Evolutionary conservation across 805 yeast species (phyloP).

Genomic region (Scheffersomyces stipitis): DNA sequence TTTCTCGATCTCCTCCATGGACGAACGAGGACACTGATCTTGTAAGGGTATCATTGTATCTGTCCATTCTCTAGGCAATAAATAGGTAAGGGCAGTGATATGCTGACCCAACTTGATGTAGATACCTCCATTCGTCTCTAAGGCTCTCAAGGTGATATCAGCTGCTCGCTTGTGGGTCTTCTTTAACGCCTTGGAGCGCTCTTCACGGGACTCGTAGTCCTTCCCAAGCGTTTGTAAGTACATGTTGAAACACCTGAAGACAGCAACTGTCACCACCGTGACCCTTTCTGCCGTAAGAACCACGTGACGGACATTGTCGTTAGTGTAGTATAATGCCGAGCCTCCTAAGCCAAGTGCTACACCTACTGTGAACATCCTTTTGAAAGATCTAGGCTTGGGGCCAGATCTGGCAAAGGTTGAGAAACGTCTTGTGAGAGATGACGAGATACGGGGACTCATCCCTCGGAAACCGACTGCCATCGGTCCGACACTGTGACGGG

Average conservation of each 20-base stretch:
- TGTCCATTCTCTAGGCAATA: conserved; percentile 94
- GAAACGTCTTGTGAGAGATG: no score
- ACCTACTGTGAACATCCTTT: conserved; percentile 19
- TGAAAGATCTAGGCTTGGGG: no score
- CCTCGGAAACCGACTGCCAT: no score
- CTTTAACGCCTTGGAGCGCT: conserved; percentile 52
- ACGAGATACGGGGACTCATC: no score
- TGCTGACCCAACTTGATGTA: conserved; percentile 96
- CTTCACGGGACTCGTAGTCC: conserved; percentile 41
- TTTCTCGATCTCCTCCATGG: conserved; percentile 62
- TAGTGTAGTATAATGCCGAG: conserved; percentile 32
- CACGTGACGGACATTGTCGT: conserved; percentile 36
- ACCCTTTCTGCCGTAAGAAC: conserved; percentile 48
- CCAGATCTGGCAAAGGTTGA: no score
- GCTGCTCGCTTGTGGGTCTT: conserved; percentile 79
- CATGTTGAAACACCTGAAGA: conserved; percentile 66
- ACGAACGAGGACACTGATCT: conserved; percentile 83
- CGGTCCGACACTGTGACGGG: no score
- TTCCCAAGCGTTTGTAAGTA: conserved; percentile 59
- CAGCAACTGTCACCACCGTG: conserved; percentile 66
- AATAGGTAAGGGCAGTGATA: conserved; percentile 84
- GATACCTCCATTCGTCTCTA: conserved; percentile 86
- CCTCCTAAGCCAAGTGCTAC: conserved; percentile 29
- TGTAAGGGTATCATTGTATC: conserved; percentile 90
- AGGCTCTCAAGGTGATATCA: conserved; percentile 68